phyloP scores from a whole-genome alignment of 495 filamentous ascomycete species.

The Tuber microsphaerosporum region DNA sequence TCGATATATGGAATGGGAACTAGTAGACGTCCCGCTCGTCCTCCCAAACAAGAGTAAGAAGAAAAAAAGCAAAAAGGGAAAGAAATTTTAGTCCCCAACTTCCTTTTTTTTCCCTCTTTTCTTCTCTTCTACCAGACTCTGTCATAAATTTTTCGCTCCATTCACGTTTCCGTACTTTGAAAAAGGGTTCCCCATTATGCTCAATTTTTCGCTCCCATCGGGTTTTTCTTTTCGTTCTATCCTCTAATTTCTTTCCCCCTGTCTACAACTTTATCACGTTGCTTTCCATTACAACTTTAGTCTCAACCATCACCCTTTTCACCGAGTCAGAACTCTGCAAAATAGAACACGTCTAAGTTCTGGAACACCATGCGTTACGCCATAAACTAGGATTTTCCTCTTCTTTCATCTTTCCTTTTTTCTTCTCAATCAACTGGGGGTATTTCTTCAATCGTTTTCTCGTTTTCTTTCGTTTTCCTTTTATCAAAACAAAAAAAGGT shows the following conservation, averaged over 20 bases:
- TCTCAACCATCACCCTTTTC: background rate
- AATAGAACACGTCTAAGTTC: background rate
- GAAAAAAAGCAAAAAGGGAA: conserved; percentile 68
- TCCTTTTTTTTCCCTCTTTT: background rate
- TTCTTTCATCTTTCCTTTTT: background rate
- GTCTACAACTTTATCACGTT: background rate
- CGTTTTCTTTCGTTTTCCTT: background rate
- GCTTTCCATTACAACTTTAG: background rate
- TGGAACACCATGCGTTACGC: background rate
- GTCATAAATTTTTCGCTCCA: background rate
- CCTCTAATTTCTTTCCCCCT: background rate
- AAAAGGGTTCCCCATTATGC: background rate
- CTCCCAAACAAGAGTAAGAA: conserved; percentile 73
- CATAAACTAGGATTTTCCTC: background rate
- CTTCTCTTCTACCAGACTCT: background rate
- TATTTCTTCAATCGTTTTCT: background rate
- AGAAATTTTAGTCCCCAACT: conserved; percentile 46
- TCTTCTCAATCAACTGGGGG: conserved; percentile 1
- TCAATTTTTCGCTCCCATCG: background rate
- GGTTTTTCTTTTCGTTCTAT: background rate
- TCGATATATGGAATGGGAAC: conserved; percentile 63
- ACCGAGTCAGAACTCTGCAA: background rate
- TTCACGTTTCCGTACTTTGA: background rate
- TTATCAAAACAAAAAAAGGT: conserved; percentile 1
- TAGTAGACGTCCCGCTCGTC: conserved; percentile 70